A percentile compares a stretch with the other conserved stretches of the same genome.
Conservation (phyloP, 176 grass and related monocot species). For the Cymbopogon citratus region DNA sequence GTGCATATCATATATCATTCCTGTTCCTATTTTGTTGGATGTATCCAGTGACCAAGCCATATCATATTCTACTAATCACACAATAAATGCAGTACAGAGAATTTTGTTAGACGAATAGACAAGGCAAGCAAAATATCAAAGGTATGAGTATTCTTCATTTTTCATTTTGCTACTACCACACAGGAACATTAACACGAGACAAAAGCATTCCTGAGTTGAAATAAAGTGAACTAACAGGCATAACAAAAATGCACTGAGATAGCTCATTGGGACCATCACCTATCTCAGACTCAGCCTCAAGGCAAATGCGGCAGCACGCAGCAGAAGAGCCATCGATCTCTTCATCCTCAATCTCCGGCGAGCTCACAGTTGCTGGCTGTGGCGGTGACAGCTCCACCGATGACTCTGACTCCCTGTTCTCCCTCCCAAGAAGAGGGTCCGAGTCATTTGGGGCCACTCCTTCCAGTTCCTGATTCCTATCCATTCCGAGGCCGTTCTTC, state of each 20-base stretch:
- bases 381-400: conserved; percentile 10
- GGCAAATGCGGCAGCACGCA: conserved; percentile 89
- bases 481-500: conserved; percentile 17
- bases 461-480: conserved; percentile 18
- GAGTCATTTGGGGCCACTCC: conserved; percentile 34
- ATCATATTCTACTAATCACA: background rate
- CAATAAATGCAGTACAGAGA: background rate
- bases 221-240: background rate
- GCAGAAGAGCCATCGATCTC: conserved; percentile 65
- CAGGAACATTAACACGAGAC: background rate
- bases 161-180: background rate
- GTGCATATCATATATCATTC: conserved; percentile 3
- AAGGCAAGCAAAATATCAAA: background rate
- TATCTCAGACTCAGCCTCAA: conserved; percentile 60
- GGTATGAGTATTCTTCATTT: background rate
- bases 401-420: conserved; percentile 9
- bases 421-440: conserved; percentile 43
- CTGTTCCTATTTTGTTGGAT: background rate
- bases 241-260: background rate
- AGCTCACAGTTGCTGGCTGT: conserved; percentile 23
- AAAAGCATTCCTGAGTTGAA: conserved; percentile 6
- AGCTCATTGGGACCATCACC: conserved; percentile 36
- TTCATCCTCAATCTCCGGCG: conserved; percentile 64
- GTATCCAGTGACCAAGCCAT: background rate
- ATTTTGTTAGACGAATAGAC: background rate